Base-by-base conservation (phyloP, 2,329 filamentous ascomycete species). In the Colletotrichum godetiae region DNA sequence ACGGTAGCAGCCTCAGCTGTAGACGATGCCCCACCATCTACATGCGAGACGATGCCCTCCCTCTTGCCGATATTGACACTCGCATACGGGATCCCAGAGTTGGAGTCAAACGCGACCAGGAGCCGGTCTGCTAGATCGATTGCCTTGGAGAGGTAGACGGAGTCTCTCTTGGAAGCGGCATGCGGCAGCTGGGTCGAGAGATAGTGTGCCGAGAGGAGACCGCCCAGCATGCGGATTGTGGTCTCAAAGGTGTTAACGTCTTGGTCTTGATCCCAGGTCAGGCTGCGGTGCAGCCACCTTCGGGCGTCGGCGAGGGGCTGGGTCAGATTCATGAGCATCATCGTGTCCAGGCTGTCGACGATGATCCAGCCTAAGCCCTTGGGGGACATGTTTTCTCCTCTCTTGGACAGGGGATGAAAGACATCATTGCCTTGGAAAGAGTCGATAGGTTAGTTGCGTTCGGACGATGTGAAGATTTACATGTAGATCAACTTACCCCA, bases 101-200 rank as follows among this genome's bases (percentile, higher is more conserved):
- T 86, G 0, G 94, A 95, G 7, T 98, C 94, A 78, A 97, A 99
- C 0, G 96, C 97, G 3, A 94, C 91, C 70, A 98, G 84, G 31
- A 99, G 86, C 35, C 95, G 91, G 79, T 98, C 95, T 0, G 95
- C 96, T 24, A 98, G 88, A 78, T 98, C 96, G 74, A 94, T 94
- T 0, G 96, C 97, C 84, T 98, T 98, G 80, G 98, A 96, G 22
- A 98, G 89, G 81, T 98, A 99, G 29, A 98, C 80, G 77, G 94
- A 92, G 77, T 93, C 92, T n/a, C 91, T 90, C 8, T 89, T 85
- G 6, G 86, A 85, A 29, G 86, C 84, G 71, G 90, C 88, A 66
- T 90, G 84, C 1, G 91, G 90, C 74, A 92, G 92, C 10, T 84
- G 84, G 1, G 89, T 92, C 29, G 92, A 92, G n/a, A 94, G 84